Percentiles rank a stretch among this genome's conserved stretches.
These are phyloP conservation scores for Datisca glomerata DNA, from an alignment of 306 rosid species.

Conservation along the genomic window DNA sequence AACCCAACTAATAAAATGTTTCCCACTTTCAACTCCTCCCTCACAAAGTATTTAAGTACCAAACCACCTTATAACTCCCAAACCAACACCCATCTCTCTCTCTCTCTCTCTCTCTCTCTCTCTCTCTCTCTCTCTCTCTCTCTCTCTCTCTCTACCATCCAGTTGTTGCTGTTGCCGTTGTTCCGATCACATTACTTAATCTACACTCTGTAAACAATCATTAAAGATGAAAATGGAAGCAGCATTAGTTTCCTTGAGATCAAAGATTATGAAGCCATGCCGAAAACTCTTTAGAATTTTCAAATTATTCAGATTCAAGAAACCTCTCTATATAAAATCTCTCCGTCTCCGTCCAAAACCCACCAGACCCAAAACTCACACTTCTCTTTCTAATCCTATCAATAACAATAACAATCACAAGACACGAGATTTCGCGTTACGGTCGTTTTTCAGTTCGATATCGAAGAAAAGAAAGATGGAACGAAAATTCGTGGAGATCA, in stretches of 20 bases:
- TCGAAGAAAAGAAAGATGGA: slow-evolving; percentile 20
- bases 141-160: too few relatives aligned
- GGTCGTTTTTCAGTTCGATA: slow-evolving; percentile 25
- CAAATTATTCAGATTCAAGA: slow-evolving; percentile 45
- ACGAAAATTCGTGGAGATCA: slow-evolving; percentile 3
- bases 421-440: slow-evolving; percentile 20
- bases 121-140: too few relatives aligned
- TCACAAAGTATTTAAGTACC: too few relatives aligned
- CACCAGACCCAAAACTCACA: slow-evolving; percentile 6
- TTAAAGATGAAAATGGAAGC: slow-evolving; percentile 50
- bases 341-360: slow-evolving; percentile 11
- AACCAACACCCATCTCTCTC: too few relatives aligned
- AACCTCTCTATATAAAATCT: slow-evolving; percentile 34
- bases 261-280: slow-evolving; percentile 73
- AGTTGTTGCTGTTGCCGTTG: too few relatives aligned
- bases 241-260: slow-evolving; percentile 43
- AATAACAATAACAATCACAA: slow-evolving; percentile 5
- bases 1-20: too few relatives aligned
- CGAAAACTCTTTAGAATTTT: slow-evolving; percentile 31
- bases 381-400: too few relatives aligned
- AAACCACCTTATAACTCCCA: too few relatives aligned
- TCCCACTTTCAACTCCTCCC: too few relatives aligned
- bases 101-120: too few relatives aligned
- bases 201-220: too few relatives aligned
- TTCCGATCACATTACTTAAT: too few relatives aligned